Conservation (phyloP, 1,284 basidiomycete genomes). For the Fomitopsis pinicola region DNA sequence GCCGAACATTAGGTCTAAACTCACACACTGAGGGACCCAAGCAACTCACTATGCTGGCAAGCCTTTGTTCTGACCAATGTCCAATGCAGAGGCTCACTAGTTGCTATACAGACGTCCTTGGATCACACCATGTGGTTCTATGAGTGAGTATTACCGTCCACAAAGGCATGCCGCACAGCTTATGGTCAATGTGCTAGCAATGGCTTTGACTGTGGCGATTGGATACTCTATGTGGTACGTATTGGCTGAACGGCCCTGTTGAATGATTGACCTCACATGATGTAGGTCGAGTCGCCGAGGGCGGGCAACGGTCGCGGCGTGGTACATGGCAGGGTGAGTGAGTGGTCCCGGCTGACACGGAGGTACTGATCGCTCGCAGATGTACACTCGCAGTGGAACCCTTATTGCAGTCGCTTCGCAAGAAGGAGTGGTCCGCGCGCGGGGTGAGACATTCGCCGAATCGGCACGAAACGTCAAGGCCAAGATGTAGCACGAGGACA, state of each 20-base stretch:
- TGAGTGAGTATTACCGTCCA: slow-evolving; percentile 39
- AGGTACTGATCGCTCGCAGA: slow-evolving; percentile 33
- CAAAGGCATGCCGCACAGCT: background rate
- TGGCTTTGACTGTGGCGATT: slow-evolving; percentile 74
- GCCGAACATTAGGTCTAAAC: slow-evolving; percentile 64
- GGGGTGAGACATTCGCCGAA: slow-evolving; percentile 32
- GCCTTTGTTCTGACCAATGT: slow-evolving; percentile 17
- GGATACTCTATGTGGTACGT: slow-evolving; percentile 75
- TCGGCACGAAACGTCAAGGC: slow-evolving; percentile 4
- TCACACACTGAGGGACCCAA: slow-evolving; percentile 42
- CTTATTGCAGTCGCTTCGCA: slow-evolving; percentile 79
- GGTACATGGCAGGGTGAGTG: slow-evolving; percentile 66
- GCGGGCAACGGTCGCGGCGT: slow-evolving; percentile 72
- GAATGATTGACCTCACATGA: background rate
- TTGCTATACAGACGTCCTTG: slow-evolving; percentile 58
- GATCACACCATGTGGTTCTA: slow-evolving; percentile 89
- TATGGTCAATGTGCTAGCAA: slow-evolving; percentile 39
- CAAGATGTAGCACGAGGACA: background rate
- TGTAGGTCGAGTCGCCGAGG: slow-evolving; percentile 56
- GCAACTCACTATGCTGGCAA: slow-evolving; percentile 67
- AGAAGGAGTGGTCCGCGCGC: slow-evolving; percentile 75
- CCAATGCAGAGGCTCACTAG: background rate
- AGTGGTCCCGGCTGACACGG: background rate
- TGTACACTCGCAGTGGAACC: slow-evolving; percentile 69
- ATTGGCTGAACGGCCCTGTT: slow-evolving; percentile 1